Base-by-base conservation (phyloP, 1,284 basidiomycete species). In the Ganoderma lucidum region DNA sequence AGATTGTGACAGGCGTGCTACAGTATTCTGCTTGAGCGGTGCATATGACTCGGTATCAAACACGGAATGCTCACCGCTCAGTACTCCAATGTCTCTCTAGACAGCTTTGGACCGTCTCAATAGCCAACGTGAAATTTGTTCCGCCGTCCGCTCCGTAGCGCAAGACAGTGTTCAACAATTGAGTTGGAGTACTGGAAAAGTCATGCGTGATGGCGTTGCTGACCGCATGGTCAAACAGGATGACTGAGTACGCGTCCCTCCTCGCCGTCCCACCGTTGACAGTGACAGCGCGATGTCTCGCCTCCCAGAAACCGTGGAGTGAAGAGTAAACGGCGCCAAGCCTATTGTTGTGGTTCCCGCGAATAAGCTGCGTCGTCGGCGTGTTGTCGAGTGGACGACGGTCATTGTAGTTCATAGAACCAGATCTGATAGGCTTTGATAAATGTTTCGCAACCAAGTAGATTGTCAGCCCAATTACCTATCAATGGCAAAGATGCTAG, bases 1-100 rank as follows among this genome's bases (percentile, higher is more conserved):
- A 90, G 39, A 91, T 83, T n/a, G 90, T 78, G n/a, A 91, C 83
- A 0, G 89, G 90, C 0, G 80, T 76, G 66, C 89, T 90, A 30
- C 19, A 17, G 10, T 28, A 28, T 23, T 51, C 23, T 28, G 23
- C 23, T 9, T 51, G 23, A 51, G 48, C 23, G 19, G 23, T 23
- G 45, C n/a, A n/a, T 48, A 48, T 8, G n/a, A n/a, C 10, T 23
- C n/a, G n/a, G 45, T 8, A 23, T 48, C 2, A 23, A 23, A 48
- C 45, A 48, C 8, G n/a, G n/a, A 19, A 48, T 23, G 19, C 35
- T 42, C 65, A 87, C 88, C 89, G 82, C 69, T 90, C 88, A 1
- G 83, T 84, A 66, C 83, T 88, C 89, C 90, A 90, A 68, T 83
- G 75, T 35, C 71, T 73, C 65, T 83, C 79, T 84, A 91, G 87